These are phyloP conservation scores for Macrocystidia cucumis DNA, from an alignment of 1,284 basidiomycete genomes.

Conservation along the genomic window DNA sequence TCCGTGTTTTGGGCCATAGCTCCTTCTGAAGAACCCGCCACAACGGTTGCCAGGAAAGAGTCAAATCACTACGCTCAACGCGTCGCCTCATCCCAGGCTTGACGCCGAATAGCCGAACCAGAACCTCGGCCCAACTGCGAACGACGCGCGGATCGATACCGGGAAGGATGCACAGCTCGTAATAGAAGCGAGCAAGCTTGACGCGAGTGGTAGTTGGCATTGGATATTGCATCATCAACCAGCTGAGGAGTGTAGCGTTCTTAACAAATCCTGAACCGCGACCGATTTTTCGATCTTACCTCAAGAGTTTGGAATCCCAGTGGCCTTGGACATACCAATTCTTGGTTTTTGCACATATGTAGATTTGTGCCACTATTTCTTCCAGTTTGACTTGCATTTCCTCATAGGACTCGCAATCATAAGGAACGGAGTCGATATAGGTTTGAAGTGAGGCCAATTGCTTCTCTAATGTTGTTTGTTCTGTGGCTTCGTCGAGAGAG, in stretches of 20 bases:
- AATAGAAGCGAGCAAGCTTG: slow-evolving; percentile 77
- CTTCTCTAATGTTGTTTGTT: slow-evolving; percentile 34
- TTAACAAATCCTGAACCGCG: slow-evolving; percentile 4
- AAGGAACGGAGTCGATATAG: slow-evolving; percentile 69
- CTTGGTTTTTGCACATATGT: slow-evolving; percentile 67
- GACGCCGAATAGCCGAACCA: slow-evolving; percentile 60
- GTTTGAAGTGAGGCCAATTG: slow-evolving; percentile 50
- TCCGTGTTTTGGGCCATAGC: slow-evolving; percentile 62
- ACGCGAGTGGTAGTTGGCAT: slow-evolving; percentile 67
- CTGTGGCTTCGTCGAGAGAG: slow-evolving; percentile 27
- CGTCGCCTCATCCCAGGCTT: slow-evolving; percentile 57
- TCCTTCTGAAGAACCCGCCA: slow-evolving; percentile 69
- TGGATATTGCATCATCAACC: slow-evolving; percentile 80
- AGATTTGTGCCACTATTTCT: slow-evolving; percentile 64
- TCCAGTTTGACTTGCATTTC: slow-evolving; percentile 75
- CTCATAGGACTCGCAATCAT: slow-evolving; percentile 67
- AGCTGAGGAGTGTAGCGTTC: slow-evolving; percentile 54
- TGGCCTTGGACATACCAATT: slow-evolving; percentile 66
- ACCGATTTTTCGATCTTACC: slow-evolving; percentile 34
- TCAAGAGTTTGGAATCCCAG: slow-evolving; percentile 69
- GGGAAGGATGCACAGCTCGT: slow-evolving; percentile 68
- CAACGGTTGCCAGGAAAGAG: slow-evolving; percentile 69
- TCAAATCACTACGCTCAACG: slow-evolving; percentile 61
- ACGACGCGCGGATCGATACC: slow-evolving; percentile 68
- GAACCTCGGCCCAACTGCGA: slow-evolving; percentile 68